Evolutionary conservation across 371 early-diverging fungal genomes (phyloP).

Genomic region (Mortierella sp.): DNA sequence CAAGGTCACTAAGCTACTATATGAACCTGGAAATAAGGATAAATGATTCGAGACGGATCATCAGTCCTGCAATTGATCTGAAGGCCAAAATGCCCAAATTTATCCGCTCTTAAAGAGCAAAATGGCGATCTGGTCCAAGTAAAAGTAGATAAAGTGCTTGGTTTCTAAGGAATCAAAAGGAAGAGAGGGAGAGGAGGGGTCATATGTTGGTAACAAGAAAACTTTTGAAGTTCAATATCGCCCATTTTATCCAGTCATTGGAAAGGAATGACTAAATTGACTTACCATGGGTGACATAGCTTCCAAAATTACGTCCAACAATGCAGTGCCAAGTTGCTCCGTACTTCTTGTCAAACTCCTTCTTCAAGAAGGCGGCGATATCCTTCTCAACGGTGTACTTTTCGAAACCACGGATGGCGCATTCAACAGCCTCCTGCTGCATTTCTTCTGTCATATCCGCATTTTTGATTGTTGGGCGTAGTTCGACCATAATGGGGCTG

Average conservation of each 20-base stretch:
- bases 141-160: slow-evolving; percentile 98
- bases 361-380: slow-evolving; percentile 94
- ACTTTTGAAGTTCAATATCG: not conserved
- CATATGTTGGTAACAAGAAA: not conserved
- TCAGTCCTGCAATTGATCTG: not conserved
- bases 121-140: slow-evolving; percentile 95
- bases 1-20: not conserved
- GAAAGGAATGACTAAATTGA: not conserved
- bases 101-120: slow-evolving; percentile 95
- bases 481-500: slow-evolving; percentile 34
- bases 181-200: not conserved
- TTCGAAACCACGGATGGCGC: slow-evolving; percentile 92
- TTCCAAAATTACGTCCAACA: slow-evolving; percentile 98
- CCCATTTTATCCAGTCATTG: too few relatives aligned
- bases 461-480: slow-evolving; percentile 82
- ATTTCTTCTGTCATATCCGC: slow-evolving; percentile 98
- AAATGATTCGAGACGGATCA: not conserved
- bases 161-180: slow-evolving; percentile 66
- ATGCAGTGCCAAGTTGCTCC: slow-evolving; percentile 98
- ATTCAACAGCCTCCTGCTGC: slow-evolving; percentile 96
- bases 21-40: too few relatives aligned
- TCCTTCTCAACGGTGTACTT: slow-evolving; percentile 97
- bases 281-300: slow-evolving; percentile 97
- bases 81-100: slow-evolving; percentile 35
- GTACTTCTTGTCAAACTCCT: slow-evolving; percentile 98